These are phyloP conservation scores for Colletotrichum cordylinicola DNA, from an alignment of 2,329 filamentous ascomycete genomes.

Conservation along the genomic window DNA sequence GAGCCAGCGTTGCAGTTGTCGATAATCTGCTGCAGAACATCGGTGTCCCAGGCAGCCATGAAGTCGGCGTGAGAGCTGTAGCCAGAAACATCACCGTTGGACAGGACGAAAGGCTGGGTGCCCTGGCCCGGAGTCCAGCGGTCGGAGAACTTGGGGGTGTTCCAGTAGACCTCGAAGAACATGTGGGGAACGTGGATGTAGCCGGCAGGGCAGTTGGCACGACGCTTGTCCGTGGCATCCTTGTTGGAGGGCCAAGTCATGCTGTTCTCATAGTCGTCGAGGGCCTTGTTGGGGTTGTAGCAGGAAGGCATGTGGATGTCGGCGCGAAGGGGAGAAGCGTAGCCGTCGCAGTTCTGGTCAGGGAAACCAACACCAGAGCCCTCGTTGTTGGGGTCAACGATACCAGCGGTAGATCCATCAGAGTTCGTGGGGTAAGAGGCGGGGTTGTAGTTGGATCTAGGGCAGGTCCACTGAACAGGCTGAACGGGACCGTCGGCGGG, in stretches of 20 bases:
- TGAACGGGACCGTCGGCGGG: constrained; percentile 57
- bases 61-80: constrained; percentile 77
- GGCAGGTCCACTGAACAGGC: constrained; percentile 66
- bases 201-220: constrained; percentile 59
- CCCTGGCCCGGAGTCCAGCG: constrained; percentile 61
- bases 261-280: constrained; percentile 67
- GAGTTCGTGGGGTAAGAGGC: constrained; percentile 61
- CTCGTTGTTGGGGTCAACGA: constrained; percentile 58
- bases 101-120: constrained; percentile 69
- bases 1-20: constrained; percentile 68
- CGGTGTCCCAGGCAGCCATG: constrained; percentile 73
- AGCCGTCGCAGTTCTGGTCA: constrained; percentile 69
- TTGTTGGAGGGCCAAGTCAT: constrained; percentile 64
- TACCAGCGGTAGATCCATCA: constrained; percentile 60
- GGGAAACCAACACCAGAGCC: constrained; percentile 72
- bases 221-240: constrained; percentile 48
- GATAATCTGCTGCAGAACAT: constrained; percentile 69
- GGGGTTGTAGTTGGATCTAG: constrained; percentile 51
- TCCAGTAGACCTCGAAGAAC: constrained; percentile 67
- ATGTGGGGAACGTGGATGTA: constrained; percentile 61
- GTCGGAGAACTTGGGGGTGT: constrained; percentile 57
- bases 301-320: constrained; percentile 78
- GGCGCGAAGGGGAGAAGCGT: constrained; percentile 64
- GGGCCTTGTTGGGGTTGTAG: constrained; percentile 69
- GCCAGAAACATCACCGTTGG: constrained; percentile 74